These are phyloP conservation scores for Pleurotus djamor DNA, from an alignment of 768 basidiomycete species.

Conservation along the genomic window DNA sequence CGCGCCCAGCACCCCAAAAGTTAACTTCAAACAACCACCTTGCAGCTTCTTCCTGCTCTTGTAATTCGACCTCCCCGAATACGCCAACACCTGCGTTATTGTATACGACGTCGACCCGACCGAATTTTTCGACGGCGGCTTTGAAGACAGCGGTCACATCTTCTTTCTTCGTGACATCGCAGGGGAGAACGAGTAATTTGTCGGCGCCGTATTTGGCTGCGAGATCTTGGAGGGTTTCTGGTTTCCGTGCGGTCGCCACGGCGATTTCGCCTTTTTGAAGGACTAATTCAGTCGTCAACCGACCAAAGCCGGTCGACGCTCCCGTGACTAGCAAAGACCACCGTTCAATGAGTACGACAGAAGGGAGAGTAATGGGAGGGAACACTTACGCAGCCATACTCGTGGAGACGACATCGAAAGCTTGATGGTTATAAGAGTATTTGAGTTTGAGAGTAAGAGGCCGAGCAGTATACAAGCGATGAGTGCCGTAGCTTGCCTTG, in stretches of 20 bases:
- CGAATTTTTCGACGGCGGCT: conserved; percentile 7
- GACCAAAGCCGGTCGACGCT: conserved; percentile 32
- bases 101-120: conserved; percentile 16
- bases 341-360: too few species aligned
- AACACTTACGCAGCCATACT: too few species aligned
- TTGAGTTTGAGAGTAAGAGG: too few species aligned
- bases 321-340: conserved; percentile 6
- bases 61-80: conserved; percentile 19
- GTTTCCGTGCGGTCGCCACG: neutral
- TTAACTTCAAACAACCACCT: conserved; percentile 21
- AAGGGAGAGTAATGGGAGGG: too few species aligned
- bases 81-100: conserved; percentile 14
- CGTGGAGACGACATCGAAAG: too few species aligned
- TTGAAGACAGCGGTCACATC: conserved; percentile 13
- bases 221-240: neutral
- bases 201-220: conserved; percentile 18
- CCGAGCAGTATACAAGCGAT: too few species aligned
- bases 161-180: conserved; percentile 31
- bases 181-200: conserved; percentile 28
- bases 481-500: too few species aligned
- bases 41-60: conserved; percentile 13
- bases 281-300: conserved; percentile 26
- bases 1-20: conserved; percentile 26
- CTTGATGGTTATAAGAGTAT: too few species aligned
- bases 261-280: conserved; percentile 35